Base-by-base conservation (phyloP, 1,139 yeast genomes). In the Sugiyamaella sp. region DNA sequence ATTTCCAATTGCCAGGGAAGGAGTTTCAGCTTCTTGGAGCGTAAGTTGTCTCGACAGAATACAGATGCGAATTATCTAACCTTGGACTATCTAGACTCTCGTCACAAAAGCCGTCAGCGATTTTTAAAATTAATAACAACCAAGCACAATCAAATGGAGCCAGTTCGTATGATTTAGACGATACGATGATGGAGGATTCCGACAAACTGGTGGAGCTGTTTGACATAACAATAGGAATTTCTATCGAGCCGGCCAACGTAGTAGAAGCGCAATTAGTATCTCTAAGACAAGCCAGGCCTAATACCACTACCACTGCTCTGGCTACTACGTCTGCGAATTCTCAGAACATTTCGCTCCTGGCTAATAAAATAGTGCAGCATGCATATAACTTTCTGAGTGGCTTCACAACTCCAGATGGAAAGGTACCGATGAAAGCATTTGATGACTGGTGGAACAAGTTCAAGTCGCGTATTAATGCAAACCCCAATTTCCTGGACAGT, bases 361-460 rank as follows among this genome's bases (percentile, higher is more conserved):
- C 98, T 1, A 89, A 87, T 60, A 88, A 87, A 66, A 89, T 93
- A 55, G 95, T 93, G 24, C 85, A 85, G 27, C 89, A 93, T 70
- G 97, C 97, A 0, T 93, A 91, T 71, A 91, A 93, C 67, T 93
- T 82, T 66, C 72, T 93, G 56, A 84, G 95, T 1, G 88, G 98
- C 21, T 93, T 91, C 66, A 79, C 90, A 12, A 96, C 89, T 64
- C 70, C 73, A 5, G 75, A 80, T 25, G 96, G 96, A 0, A 87
- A 81, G 63, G 97, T 91, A 4, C 89, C 95, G 2, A 88, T 93
- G 69, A 87, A 85, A 66, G 89, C 85, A 46, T 91, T 93, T 66
- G 96, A 93, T 68, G 85, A 82, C 37, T 93, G 99, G 99, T 91
- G 99, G 98, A 84, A 80, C 59, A 93, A 90, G 71, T 95, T 93